Base-by-base conservation (phyloP, 1,139 yeast genomes). In the Suhomyces coccinellae region DNA sequence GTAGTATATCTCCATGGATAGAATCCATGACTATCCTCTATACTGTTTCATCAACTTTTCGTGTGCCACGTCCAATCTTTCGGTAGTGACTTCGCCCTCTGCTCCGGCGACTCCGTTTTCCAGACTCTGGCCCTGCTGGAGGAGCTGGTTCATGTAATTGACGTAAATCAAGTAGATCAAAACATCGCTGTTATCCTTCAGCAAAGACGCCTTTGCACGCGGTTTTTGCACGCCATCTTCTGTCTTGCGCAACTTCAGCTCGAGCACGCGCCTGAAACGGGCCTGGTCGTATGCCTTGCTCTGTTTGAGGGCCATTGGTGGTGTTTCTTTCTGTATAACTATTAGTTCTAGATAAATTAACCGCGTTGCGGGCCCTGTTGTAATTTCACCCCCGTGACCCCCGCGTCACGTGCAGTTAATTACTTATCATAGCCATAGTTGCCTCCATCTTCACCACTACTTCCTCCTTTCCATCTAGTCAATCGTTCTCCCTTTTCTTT, bases 141-240 rank as follows among this genome's bases (percentile, higher is more conserved):
- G 69, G 37, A 80, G 54, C 14, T 67, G 69, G 40, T 65, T 65
- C 46, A 79, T 44, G 52, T 77, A 80, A 38, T 77, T 66, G 20
- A 77, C 54, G 47, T 79, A 79, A 33, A 80, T 67, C 48, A 80
- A 56, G 46, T 77, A 73, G n/a, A 79, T 56, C 51, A 80, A 55
- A 15, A 79, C 49, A 53, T 74, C 80, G 37, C 73, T 58, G 32
- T 69, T 62, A 50, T 76, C 81, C 24, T 66, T 65, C 48, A 66
- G 66, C 35, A 70, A 44, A 10, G 47, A 15, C 29, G 49, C 46
- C 22, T 36, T 40, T 12, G 24, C 14, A 2, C 33, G 38, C 14
- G 44, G 44, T 32, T 41, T 41, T 20, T n/a, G 33, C 13, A 44
- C 38, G 14, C 44, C 41, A 2, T 20, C 30, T 9, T 28, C 12